Conservation (phyloP, 805 yeast species). For the Metschnikowia sp. region DNA sequence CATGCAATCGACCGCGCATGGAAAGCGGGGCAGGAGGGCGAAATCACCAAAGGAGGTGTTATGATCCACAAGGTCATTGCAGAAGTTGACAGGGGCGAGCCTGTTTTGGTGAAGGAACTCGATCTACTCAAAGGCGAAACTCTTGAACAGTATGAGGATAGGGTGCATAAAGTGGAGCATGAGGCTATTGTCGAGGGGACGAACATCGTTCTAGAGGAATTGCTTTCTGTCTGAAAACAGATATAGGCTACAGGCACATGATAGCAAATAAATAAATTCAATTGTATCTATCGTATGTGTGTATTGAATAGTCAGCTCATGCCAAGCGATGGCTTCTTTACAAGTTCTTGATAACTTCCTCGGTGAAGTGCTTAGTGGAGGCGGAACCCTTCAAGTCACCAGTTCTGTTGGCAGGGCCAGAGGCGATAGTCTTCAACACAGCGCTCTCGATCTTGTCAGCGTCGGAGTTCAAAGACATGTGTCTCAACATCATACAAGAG, state of each 20-base stretch:
- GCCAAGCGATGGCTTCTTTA: slow-evolving; percentile 25
- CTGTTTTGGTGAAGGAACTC: slow-evolving; percentile 77
- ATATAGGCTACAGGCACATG: neutral
- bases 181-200: slow-evolving; percentile 93
- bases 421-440: slow-evolving; percentile 84
- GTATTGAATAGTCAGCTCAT: slow-evolving; percentile 12
- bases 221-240: slow-evolving; percentile 9
- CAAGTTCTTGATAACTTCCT: slow-evolving; percentile 80
- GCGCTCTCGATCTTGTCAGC: slow-evolving; percentile 89
- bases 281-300: slow-evolving; percentile 5
- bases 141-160: slow-evolving; percentile 71
- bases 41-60: slow-evolving; percentile 75
- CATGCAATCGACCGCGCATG: slow-evolving; percentile 96
- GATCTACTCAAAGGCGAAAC: slow-evolving; percentile 69
- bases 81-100: slow-evolving; percentile 92
- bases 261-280: neutral
- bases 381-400: slow-evolving; percentile 94
- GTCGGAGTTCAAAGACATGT: slow-evolving; percentile 81
- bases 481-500: slow-evolving; percentile 98
- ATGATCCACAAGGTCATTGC: slow-evolving; percentile 97
- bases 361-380: slow-evolving; percentile 83
- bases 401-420: slow-evolving; percentile 94
- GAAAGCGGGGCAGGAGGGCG: slow-evolving; percentile 89
- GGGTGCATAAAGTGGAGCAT: slow-evolving; percentile 86
- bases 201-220: slow-evolving; percentile 48